Base-by-base conservation (phyloP, 1,284 basidiomycete species). In the Fomitopsis schrenkii region DNA sequence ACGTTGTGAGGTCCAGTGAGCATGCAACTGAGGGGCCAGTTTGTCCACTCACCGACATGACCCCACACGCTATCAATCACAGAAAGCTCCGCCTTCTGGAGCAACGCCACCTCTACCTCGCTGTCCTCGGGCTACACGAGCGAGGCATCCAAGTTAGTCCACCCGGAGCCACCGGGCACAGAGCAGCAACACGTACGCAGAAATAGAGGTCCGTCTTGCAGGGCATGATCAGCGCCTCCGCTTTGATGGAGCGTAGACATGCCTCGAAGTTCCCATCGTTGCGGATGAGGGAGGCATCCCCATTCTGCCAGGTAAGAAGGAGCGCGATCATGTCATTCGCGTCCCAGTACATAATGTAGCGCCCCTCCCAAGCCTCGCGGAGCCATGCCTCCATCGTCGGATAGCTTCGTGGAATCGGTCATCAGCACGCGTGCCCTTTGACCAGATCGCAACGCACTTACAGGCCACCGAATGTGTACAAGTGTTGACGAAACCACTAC, bases 271-370 rank as follows among this genome's bases (percentile, higher is more conserved):
- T 72, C 5, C 80, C 80, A 12, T 73, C 73, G 54, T 83, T 76
- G 19, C 76, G 71, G n/a, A 83, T 70, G 33, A 73, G 72, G 14
- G 82, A 80, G 22, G 84, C 74, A 64, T 85, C 83, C n/a, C 81
- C 84, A 2, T 68, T 74, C 63, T 82, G 77, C 84, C 84, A 86
- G 3, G 83, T 86, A n/a, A 76, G 64, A n/a, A 84, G 64, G 22
- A 85, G 75, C 8, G 76, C 74, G 35, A 86, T 68, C 58, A 85
- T 69, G 64, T 86, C 83, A 66, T 86, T 85, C 14, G 84, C 84
- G 63, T 86, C 84, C 83, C 82, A 85, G 1, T 68, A 57, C 15
- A 68, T 70, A 9, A 82, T 71, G 66, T 80, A 81, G 1, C 73
- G 72, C 14, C 69, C 73, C 66, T 86, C 85, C 84, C 84, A 79